Evolutionary conservation across 257 asterid species (phyloP), one percentile per base, ranked within the genome.

Genomic region (Sherardia arvensis): DNA sequence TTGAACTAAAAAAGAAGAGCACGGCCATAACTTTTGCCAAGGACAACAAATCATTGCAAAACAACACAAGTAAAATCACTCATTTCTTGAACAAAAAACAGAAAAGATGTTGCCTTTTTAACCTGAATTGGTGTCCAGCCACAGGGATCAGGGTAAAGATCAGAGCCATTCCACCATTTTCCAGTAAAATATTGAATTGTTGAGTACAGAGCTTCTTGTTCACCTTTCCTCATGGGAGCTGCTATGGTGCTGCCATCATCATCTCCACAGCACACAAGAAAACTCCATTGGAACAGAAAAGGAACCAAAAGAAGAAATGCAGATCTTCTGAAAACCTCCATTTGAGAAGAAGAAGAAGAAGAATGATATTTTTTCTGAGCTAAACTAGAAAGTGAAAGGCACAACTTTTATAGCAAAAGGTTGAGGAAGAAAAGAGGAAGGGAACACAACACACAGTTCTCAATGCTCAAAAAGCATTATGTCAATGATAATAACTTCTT

Each of bases 81-180:
- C 49, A 59, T 48, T 36, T 29, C 61, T 17, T 17, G 47, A 29
- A 30, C 17, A 22, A 59, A n/a, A 21, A 59, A 1, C 14, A 18
- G 15, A 15, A 18, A n/a, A 58, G 14, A 4, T 8, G 26, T 5
- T 49, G 26, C 56, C 7, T 18, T 18, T 49, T 65, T 64, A n/a
- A 84, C 99, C 96, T 84, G 97, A 14, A 93, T 87, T 4, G 99
- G 99, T 40, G 97, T 93, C 97, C 99, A 93, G 33, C 99, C 99
- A 79, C 99, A 93, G 26, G 99, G 99, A 83, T 93, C 99, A 33
- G 99, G 97, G 80, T 84, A 93, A 59, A 93, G 97, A 84, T 93
- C 97, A 45, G 97, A 93, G 15, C 99, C 99, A 72, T 93, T 93
- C 99, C 99, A 93, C 95, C 95, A 84, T 64, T 77, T 79, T 11